Evolutionary conservation across 495 filamentous ascomycete species (phyloP).

Genomic region (Poronia punctata): DNA sequence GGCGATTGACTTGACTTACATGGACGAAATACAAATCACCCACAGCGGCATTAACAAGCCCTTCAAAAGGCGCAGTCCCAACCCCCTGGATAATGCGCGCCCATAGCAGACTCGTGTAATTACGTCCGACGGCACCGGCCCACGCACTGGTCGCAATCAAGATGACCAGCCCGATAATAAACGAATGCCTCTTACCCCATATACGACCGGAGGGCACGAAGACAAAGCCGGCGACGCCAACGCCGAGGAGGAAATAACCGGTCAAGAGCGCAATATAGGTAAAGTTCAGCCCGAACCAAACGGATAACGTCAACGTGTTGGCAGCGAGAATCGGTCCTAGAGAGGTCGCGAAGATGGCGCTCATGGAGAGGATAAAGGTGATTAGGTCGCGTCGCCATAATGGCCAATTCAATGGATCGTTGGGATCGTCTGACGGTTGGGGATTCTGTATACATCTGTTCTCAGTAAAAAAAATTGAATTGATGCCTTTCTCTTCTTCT

Average conservation of each 20-base stretch:
- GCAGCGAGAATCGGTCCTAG: conserved; percentile 81
- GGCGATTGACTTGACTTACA: too few relatives aligned
- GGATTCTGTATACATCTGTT: conserved; percentile 53
- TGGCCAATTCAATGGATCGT: conserved; percentile 82
- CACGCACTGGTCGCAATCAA: conserved; percentile 66
- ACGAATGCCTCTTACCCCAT: conserved; percentile 87
- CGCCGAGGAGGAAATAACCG: conserved; percentile 79
- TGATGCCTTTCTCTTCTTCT: not conserved
- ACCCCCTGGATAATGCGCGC: conserved; percentile 71
- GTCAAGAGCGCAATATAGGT: conserved; percentile 73
- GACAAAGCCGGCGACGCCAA: conserved; percentile 70
- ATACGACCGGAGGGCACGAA: conserved; percentile 84
- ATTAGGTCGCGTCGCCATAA: conserved; percentile 80
- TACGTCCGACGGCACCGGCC: conserved; percentile 63
- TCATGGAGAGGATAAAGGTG: conserved; percentile 65
- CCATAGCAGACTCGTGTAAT: conserved; percentile 65
- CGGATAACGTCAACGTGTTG: conserved; percentile 66
- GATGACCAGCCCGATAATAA: conserved; percentile 69
- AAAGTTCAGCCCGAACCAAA: conserved; percentile 52
- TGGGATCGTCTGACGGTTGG: conserved; percentile 73
- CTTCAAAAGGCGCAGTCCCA: conserved; percentile 69
- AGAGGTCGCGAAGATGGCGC: conserved; percentile 72
- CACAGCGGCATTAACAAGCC: conserved; percentile 67
- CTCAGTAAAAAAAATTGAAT: conserved; percentile 12
- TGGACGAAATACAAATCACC: conserved; percentile 75